Conservation (phyloP, 352 stramenopile species). For the Globisporangium acanthophoron region DNA sequence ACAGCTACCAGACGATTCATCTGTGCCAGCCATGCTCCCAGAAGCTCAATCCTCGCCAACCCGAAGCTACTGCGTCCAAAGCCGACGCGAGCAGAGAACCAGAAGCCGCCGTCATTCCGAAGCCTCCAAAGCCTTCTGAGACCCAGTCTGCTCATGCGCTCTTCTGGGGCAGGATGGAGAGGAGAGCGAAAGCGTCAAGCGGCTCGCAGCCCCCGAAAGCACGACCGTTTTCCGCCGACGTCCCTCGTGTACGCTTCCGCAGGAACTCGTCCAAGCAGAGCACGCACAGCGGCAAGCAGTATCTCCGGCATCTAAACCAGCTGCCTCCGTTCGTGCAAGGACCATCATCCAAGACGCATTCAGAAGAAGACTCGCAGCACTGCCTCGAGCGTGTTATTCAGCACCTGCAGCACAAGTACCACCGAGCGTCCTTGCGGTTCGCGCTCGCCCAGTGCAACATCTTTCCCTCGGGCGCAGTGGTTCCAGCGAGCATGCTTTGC, state of each 20-base stretch:
- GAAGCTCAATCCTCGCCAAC: constrained; percentile 19
- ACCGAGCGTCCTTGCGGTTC: constrained; percentile 45
- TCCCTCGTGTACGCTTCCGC: constrained; percentile 27
- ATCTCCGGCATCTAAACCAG: constrained; percentile 25
- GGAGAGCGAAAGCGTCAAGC: constrained; percentile 11
- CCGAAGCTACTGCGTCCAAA: not conserved
- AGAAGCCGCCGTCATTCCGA: not conserved
- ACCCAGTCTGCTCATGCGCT: constrained; percentile 27
- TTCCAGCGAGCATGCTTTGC: constrained; percentile 24
- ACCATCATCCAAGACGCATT: constrained; percentile 10
- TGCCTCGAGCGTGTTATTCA: constrained; percentile 31
- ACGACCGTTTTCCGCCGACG: constrained; percentile 9
- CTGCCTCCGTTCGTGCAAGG: constrained; percentile 17
- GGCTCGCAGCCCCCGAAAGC: constrained; percentile 14
- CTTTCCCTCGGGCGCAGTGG: constrained; percentile 24
- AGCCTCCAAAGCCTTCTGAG: constrained; percentile 10
- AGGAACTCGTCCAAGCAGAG: constrained; percentile 19
- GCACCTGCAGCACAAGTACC: constrained; percentile 31
- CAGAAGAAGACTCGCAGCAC: constrained; percentile 15
- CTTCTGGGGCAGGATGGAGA: constrained; percentile 31
- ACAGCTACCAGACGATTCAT: constrained; percentile 38
- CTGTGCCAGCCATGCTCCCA: constrained; percentile 34
- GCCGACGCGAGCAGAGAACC: not conserved
- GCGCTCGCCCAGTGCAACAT: constrained; percentile 44
- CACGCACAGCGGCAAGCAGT: constrained; percentile 21